Conservation (phyloP, 257 asterid genomes). For the Penstemon eatonii region DNA sequence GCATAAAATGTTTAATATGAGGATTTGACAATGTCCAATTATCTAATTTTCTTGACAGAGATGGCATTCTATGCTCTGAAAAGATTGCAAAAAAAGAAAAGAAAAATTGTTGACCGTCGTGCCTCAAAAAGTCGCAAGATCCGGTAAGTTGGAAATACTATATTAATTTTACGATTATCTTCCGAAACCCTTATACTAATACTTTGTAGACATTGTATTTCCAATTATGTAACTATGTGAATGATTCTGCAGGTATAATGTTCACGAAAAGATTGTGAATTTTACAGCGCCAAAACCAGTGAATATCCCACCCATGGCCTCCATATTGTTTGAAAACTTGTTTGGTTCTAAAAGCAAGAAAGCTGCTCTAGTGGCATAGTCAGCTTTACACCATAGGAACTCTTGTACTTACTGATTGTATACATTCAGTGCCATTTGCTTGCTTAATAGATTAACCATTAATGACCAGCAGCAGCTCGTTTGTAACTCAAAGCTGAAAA, state of each 20-base stretch:
- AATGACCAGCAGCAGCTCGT: no score
- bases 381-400: no score
- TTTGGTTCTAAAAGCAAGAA: conserved; percentile 60
- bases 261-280: conserved; percentile 88
- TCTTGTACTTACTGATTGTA: no score
- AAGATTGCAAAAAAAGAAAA: conserved; percentile 77
- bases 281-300: conserved; percentile 78
- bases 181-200: no score
- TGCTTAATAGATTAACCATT: no score
- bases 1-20: neutral
- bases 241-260: conserved; percentile 63
- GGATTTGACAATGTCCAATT: neutral
- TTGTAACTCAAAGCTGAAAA: no score
- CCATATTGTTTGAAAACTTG: conserved; percentile 58
- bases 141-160: conserved; percentile 40
- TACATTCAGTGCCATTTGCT: no score
- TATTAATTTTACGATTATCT: neutral
- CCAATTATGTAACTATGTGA: neutral
- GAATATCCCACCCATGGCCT: conserved; percentile 61
- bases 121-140: conserved; percentile 98
- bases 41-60: conserved; percentile 44
- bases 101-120: conserved; percentile 86
- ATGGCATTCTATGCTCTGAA: conserved; percentile 74
- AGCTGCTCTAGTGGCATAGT: conserved; percentile 35
- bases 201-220: neutral